Evolutionary conservation across 495 filamentous ascomycete genomes (phyloP), one percentile per base, ranked within the genome.

Genomic region (Podospora comata): DNA sequence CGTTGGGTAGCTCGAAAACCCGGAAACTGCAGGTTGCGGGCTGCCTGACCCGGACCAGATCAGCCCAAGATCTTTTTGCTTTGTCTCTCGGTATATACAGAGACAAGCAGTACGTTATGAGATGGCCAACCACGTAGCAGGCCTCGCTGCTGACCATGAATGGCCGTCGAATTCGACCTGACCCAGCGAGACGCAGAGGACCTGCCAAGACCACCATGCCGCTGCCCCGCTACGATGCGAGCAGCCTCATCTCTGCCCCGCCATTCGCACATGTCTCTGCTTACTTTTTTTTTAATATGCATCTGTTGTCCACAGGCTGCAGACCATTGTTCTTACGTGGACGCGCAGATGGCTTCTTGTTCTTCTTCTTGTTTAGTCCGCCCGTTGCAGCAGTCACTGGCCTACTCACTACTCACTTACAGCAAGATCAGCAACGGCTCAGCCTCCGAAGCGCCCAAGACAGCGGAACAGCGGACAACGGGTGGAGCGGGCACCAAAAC

Each of bases 241-340:
- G 23, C 55, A 58, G 55, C 55, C 55, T 58, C 55, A 58, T 58
- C 55, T 58, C 16, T 20, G 54, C 55, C 55, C 55, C 55, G 7
- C 55, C 55, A 58, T 58, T 58, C 55, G n/a, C 55, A 58, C n/a
- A 19, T 20, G 55, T 26, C 23, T 19, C n/a, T 23, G 4, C 55
- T 15, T 19, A 48, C 9, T 48, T 48, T 13, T 48, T 48, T 13
- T 48, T 48, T n/a, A n/a, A 32, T 48, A 48, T 48, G 39, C 39
- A 19, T 58, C 39, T 23, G 55, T 58, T 58, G 55, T 58, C 18
- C 55, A 58, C 55, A 26, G 55, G 5, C 39, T 20, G 55, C 55
- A 58, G n/a, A 26, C n/a, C 15, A 58, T 58, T 58, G 3, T n/a
- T 58, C 55, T 58, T 58, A 58, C 55, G 55, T 58, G 55, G 55